Base-by-base conservation (phyloP, 441 rosid genomes). In the Populus trichocarpa region DNA sequence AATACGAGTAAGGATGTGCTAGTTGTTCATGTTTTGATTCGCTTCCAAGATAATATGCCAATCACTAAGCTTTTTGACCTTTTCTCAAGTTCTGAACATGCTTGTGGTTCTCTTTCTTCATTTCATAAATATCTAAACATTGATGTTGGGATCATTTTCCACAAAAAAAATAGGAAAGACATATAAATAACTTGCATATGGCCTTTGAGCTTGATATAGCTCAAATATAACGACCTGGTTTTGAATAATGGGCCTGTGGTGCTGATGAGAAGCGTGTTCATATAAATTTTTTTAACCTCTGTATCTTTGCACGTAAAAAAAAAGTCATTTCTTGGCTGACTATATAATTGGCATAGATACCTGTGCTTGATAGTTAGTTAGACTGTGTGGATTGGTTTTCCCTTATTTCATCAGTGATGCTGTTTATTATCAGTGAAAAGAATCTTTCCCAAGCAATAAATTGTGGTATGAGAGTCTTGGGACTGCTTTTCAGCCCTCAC, bases 1-100 rank as follows among this genome's bases (percentile, higher is more conserved):
- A 96, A 96, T 96, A 96, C 53, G 98, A 96, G 99, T 96, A 82
- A 84, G 95, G 76, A 66, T 78, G 59, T 75, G 42, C 69, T 72
- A 28, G 38, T 77, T 9, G 32, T 38, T 57, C 14, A 61, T 69
- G 32, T n/a, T 73, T 67, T 69, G 20, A 14, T 40, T 61, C 61
- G 6, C 73, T 70, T 22, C 18, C 23, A 61, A 14, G 66, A 71
- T 63, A 8, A 53, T 71, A 59, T 50, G 23, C 25, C 40, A 72
- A 46, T 66, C 57, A 63, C 50, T 59, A 23, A 46, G 18, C 6
- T 38, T 50, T 36, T 14, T 63, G 67, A 14, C 65, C 35, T 10
- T 63, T 63, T 63, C 66, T 9, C 66, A 9, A 63, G 30, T 65
- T 66, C 53, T 78, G 57, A n/a, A 23, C 59, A 3, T 78, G 22